phyloP scores from a whole-genome alignment of 768 basidiomycete genomes.

The Coprinopsis cinerea region DNA sequence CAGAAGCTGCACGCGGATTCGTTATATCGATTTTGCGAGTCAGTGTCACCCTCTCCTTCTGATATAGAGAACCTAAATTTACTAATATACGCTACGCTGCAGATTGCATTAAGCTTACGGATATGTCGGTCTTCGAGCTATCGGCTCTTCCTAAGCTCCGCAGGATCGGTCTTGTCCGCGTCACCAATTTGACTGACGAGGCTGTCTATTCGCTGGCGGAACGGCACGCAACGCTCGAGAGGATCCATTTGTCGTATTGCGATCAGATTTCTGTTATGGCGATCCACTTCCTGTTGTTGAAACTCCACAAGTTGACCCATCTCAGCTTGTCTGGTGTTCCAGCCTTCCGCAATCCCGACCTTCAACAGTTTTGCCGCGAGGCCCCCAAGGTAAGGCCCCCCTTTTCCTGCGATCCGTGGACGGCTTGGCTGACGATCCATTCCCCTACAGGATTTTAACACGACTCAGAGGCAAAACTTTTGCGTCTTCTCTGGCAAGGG shows the following conservation, averaged over 20 bases:
- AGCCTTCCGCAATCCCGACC: constrained; percentile 76
- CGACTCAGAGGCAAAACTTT: constrained; percentile 82
- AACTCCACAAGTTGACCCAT: constrained; percentile 88
- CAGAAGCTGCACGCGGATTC: constrained; percentile 77
- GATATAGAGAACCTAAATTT: background rate
- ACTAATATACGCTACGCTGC: constrained; percentile 10
- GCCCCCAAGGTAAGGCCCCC: constrained; percentile 69
- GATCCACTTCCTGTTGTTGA: constrained; percentile 83
- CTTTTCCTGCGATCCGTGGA: constrained; percentile 4
- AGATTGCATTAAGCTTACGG: constrained; percentile 86
- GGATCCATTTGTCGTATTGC: constrained; percentile 96
- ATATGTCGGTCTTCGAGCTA: constrained; percentile 91
- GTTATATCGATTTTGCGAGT: constrained; percentile 98
- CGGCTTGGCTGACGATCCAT: background rate
- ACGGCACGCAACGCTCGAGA: constrained; percentile 81
- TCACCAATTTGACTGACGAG: constrained; percentile 89
- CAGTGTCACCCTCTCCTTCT: constrained; percentile 25
- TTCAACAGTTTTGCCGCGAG: constrained; percentile 86
- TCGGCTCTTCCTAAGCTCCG: constrained; percentile 84
- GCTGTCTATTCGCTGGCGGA: constrained; percentile 86
- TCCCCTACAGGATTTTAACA: constrained; percentile 87
- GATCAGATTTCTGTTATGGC: constrained; percentile 91
- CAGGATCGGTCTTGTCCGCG: constrained; percentile 91
- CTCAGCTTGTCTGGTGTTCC: constrained; percentile 96
- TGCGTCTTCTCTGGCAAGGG: constrained; percentile 97